Evolutionary conservation across 148 eudicot species (phyloP), one percentile per base, ranked within the genome.

Genomic region (Amaranthus hypochondriacus): DNA sequence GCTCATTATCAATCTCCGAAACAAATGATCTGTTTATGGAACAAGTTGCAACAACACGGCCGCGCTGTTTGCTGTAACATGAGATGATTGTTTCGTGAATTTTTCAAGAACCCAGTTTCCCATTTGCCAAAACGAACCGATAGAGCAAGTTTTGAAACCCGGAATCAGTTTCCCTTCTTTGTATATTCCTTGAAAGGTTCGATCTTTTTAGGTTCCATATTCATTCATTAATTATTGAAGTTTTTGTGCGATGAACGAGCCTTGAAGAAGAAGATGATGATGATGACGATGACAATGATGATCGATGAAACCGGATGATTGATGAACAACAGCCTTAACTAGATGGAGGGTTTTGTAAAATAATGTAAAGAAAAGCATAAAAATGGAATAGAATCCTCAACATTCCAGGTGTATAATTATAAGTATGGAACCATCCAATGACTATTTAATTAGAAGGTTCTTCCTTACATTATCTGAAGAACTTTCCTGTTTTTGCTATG

Each of bases 1-100:
- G 92, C 96, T 51, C 99, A 95, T 68, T 95, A 95, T 66, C 99
- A 95, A 62, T 90, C 97, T 39, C 98, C 98, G 0, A 86, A 90
- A 72, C 97, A 91, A 72, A 94, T 94, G 98, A 77, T 91, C 21
- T 95, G 99, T 76, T 80, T 95, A 73, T 95, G 99, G 99, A 84
- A 87, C 84, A 95, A 92, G 81, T 63, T 92, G 73, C 89, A 81
- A 79, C 80, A 76, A 62, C 73, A n/a, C 8, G 89, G 89, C 9
- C 80, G 73, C 76, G 81, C 99, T 6, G 74, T 75, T 10, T 95
- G 99, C 86, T 95, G 99, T 86, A 91, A 95, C 84, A 83, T 87
- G 90, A 82, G 97, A 88, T 87, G 85, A 91, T 81, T 71, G 66
- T 14, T 59, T 7, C 39, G 66, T 58, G 66, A 11, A 12, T 56